Percentiles rank a stretch among this genome's conserved stretches.
Evolutionary conservation across 2,329 filamentous ascomycete species (phyloP).

Genomic region (Bipolaris victoriae): DNA sequence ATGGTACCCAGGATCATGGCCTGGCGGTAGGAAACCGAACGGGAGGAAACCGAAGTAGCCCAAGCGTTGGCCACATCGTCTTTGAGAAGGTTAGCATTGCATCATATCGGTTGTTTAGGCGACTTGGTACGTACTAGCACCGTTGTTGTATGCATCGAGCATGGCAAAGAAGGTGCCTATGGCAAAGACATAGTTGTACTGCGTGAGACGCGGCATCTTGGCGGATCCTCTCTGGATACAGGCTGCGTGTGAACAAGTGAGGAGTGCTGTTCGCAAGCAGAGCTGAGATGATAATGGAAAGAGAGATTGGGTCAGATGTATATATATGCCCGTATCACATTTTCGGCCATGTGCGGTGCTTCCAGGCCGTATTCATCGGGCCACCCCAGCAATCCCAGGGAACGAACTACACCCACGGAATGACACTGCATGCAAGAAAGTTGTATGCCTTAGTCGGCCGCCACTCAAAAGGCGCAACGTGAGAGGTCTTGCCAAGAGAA

Average conservation of each 20-base stretch:
- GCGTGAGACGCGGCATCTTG: conserved; percentile 32
- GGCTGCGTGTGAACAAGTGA: conserved; percentile 17
- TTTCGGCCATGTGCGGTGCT: conserved; percentile 19
- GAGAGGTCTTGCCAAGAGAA: conserved; percentile 17
- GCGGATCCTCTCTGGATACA: conserved; percentile 19
- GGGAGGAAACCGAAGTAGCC: conserved; percentile 81
- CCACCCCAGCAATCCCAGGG: not conserved
- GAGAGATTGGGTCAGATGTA: conserved; percentile 21
- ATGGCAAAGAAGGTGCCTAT: conserved; percentile 78
- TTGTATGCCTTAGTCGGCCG: conserved; percentile 17
- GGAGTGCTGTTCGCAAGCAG: conserved; percentile 24
- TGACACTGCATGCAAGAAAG: conserved; percentile 15
- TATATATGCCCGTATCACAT: conserved; percentile 30
- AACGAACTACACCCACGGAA: not conserved
- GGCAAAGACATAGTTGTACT: conserved; percentile 73
- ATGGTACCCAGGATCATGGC: conserved; percentile 58
- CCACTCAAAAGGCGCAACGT: conserved; percentile 15
- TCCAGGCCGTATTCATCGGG: conserved; percentile 16
- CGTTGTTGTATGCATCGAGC: conserved; percentile 80
- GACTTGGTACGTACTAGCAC: conserved; percentile 66
- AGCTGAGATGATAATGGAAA: conserved; percentile 21
- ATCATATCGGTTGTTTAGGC: not conserved
- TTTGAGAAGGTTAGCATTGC: conserved; percentile 23
- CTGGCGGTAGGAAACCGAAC: conserved; percentile 73
- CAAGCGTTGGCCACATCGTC: conserved; percentile 86